Base-by-base conservation (phyloP, 176 grass and related monocot species). In the Carex cristatella region DNA sequence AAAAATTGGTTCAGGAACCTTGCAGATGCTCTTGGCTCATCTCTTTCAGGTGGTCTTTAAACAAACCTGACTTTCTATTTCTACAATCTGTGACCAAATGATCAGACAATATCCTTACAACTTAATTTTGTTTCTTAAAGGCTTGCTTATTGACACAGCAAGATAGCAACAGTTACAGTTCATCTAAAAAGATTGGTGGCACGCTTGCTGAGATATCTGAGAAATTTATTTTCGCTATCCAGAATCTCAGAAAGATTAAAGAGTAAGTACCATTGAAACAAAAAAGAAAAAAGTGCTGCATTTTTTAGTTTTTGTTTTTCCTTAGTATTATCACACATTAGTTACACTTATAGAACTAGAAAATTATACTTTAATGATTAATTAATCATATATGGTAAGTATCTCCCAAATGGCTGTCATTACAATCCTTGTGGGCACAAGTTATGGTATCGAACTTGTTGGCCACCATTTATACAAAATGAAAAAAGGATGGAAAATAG, bases 1-100 rank as follows among this genome's bases (percentile, higher is more conserved):
- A 91, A 98, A 88, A 80, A 87, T 93, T 81, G 69, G 86, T 86
- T 69, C 91, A 70, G 83, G 92, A 87, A 88, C 87, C 60, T 87
- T 72, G 13, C 89, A 89, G 75, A 83, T 93, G 74, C 95, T 98
- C 44, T 85, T 98, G 86, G 88, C 91, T 44, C 93, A 98, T 88
- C 89, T 93, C 0, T 98, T 94, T 85, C 92, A 91, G 92, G 95
- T 94, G 87, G 5, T 16, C 10, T 84, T 69, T 49, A 15, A 27
- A 16, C 9, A 83, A 88, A 57, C 30, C 56, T 6, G 49, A 76
- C 3, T 79, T 11, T 19, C 38, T 84, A 60, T 54, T 83, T 53
- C 61, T 55, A 33, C 48, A 60, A 54, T 30, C 58, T 74, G 81
- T 71, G 49, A 16, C 28, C 60, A 59, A 27, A 65, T 88, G 11